These are phyloP conservation scores for Eutrema yunnanense DNA, from an alignment of 345 rosid species.

Conservation along the genomic window DNA sequence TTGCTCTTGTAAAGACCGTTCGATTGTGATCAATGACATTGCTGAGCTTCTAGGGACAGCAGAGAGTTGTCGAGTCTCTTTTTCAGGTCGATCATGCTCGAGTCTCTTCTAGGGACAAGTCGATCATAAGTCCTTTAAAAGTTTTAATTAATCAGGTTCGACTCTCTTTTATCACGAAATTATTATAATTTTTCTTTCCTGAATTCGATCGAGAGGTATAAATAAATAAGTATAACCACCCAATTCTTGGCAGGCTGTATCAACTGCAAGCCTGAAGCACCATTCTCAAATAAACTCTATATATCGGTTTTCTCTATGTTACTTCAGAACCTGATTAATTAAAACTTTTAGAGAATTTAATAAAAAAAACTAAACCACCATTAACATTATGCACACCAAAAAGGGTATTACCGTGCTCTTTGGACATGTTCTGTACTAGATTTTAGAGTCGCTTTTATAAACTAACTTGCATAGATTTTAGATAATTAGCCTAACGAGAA, in stretches of 20 bases:
- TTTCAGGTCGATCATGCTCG: too few species aligned
- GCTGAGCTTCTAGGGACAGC: too few species aligned
- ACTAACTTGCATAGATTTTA: conserved; percentile 9
- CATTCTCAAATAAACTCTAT: background rate
- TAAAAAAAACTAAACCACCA: background rate
- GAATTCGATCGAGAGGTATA: background rate
- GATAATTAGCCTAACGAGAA: conserved; percentile 11
- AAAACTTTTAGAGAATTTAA: background rate
- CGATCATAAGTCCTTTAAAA: too few species aligned
- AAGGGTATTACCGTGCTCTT: background rate
- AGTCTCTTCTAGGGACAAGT: too few species aligned
- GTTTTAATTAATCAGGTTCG: too few species aligned
- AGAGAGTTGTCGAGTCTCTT: too few species aligned
- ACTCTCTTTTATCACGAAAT: too few species aligned
- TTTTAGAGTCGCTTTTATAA: background rate
- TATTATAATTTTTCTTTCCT: too few species aligned
- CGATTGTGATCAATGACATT: too few species aligned
- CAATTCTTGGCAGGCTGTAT: background rate
- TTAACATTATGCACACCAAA: conserved; percentile 7
- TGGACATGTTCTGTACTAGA: background rate
- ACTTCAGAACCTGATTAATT: background rate
- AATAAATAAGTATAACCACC: background rate
- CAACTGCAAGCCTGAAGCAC: background rate
- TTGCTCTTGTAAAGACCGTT: too few species aligned
- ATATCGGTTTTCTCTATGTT: background rate